A percentile compares a stretch with the other conserved stretches of the same genome.
These are phyloP conservation scores for Pezicula carpinea DNA, from an alignment of 2,329 filamentous ascomycete genomes.

Conservation along the genomic window DNA sequence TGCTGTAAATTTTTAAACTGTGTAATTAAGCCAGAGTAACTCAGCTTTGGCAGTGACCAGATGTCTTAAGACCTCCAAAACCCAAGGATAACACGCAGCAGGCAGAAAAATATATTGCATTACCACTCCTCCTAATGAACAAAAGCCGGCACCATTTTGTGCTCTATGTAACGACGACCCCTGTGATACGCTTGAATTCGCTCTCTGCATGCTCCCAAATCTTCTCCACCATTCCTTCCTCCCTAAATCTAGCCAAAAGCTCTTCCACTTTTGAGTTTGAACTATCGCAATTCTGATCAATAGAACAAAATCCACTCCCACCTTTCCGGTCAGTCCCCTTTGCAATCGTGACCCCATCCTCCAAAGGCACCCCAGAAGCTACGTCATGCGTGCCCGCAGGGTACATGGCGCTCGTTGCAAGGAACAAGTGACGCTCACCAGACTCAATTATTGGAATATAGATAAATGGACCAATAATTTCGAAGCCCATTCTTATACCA, in stretches of 20 bases:
- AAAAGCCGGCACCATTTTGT: too few species aligned
- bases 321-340: constrained; percentile 25
- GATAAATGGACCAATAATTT: constrained; percentile 2
- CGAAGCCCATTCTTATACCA: background rate
- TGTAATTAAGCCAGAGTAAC: too few species aligned
- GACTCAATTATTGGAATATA: constrained; percentile 18
- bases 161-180: background rate
- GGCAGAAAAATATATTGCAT: too few species aligned
- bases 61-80: too few species aligned
- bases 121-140: too few species aligned
- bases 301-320: constrained; percentile 31
- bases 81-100: too few species aligned
- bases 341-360: constrained; percentile 11
- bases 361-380: constrained; percentile 16
- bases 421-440: constrained; percentile 32
- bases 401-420: constrained; percentile 31
- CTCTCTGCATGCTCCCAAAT: constrained; percentile 24
- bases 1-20: too few species aligned
- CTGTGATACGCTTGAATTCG: constrained; percentile 23
- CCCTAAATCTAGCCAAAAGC: constrained; percentile 24
- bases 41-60: too few species aligned
- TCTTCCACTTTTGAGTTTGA: constrained; percentile 20
- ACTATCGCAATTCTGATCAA: constrained; percentile 25
- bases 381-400: constrained; percentile 5
- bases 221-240: constrained; percentile 28